Base-by-base conservation (phyloP, 148 eudicot species). In the Rhododendron ferrugineum region DNA sequence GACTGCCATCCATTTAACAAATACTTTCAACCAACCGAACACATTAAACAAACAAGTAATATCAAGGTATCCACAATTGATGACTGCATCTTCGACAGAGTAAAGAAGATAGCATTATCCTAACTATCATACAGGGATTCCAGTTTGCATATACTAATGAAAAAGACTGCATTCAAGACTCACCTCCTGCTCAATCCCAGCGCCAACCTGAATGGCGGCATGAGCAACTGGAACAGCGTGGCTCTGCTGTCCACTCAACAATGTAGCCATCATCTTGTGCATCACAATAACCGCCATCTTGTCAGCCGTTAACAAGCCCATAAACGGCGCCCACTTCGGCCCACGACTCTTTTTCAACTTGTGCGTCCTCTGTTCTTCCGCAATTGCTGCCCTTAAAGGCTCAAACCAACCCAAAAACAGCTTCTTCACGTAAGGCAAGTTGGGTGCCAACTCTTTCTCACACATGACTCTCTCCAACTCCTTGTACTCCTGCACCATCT, bases 231-330 rank as follows among this genome's bases (percentile, higher is more conserved):
- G 86, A 50, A 96, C 98, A 62, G 89, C 89, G 46, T 92, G 88
- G 26, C 87, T 88, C 7, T 89, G 93, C 36, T 89, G 86, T 4
- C 91, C 96, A 70, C 87, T 87, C 98, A 94, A 91, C 91, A 96
- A 73, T 90, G 92, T 82, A 52, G 92, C 93, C 98, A 96, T 93
- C 88, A 93, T 89, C 89, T 92, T 96, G 87, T 96, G 96, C 98
- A 96, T 94, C 54, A 92, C 95, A 87, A 96, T 96, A 30, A 96
- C 93, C 5, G 98, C 98, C 93, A 96, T 94, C 84, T 96, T 96
- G 88, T 96, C 98, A 16, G 98, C 94, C 0, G 98, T 92, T 91
- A 96, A 89, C 79, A 91, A 80, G 88, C 91, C 93, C 78, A 96
- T 93, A 83, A 84, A 78, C 30, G 91, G 90, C 8, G 90, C 93